A percentile compares a stretch with the other conserved stretches of the same genome.
phyloP scores from a whole-genome alignment of 768 basidiomycete genomes.

The Arthromyces matolae region DNA sequence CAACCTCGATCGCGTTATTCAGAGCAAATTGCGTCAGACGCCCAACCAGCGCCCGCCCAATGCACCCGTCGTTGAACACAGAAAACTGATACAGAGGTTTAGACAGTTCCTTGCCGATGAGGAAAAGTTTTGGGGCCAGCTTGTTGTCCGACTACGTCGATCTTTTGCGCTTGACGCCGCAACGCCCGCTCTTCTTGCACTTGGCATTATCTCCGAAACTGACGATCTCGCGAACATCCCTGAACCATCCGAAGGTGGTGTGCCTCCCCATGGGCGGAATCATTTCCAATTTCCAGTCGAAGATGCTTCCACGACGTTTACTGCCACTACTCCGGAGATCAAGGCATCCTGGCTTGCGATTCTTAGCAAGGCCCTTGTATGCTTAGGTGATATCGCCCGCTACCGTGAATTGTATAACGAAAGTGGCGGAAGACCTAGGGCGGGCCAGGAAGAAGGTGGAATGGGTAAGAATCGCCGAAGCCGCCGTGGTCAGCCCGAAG shows the following conservation, averaged over 20 bases:
- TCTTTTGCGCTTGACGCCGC: slow-evolving; percentile 70
- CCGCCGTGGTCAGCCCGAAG: slow-evolving; percentile 43
- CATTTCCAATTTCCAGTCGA: slow-evolving; percentile 65
- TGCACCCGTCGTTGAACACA: slow-evolving; percentile 59
- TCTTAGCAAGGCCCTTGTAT: slow-evolving; percentile 84
- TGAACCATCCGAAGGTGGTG: slow-evolving; percentile 20
- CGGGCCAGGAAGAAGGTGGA: slow-evolving; percentile 61
- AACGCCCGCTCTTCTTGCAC: slow-evolving; percentile 47
- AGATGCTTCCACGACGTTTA: slow-evolving; percentile 33
- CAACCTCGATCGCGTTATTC: slow-evolving; percentile 56
- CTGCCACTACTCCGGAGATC: slow-evolving; percentile 44
- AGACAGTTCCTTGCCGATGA: slow-evolving; percentile 86
- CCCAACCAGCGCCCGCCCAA: slow-evolving; percentile 44
- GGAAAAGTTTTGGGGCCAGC: slow-evolving; percentile 85
- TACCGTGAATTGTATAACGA: slow-evolving; percentile 92
- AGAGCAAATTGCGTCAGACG: slow-evolving; percentile 35
- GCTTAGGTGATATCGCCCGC: slow-evolving; percentile 90
- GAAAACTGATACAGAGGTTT: slow-evolving; percentile 85
- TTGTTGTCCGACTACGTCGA: slow-evolving; percentile 71
- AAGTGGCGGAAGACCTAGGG: slow-evolving; percentile 56
- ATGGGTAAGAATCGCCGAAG: slow-evolving; percentile 39
- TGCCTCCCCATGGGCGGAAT: slow-evolving; percentile 43
- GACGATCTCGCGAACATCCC: slow-evolving; percentile 28
- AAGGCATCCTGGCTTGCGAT: slow-evolving; percentile 66
- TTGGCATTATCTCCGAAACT: slow-evolving; percentile 47